Base-by-base conservation (phyloP, 495 filamentous ascomycete genomes). In the Emericellopsis terricola region DNA sequence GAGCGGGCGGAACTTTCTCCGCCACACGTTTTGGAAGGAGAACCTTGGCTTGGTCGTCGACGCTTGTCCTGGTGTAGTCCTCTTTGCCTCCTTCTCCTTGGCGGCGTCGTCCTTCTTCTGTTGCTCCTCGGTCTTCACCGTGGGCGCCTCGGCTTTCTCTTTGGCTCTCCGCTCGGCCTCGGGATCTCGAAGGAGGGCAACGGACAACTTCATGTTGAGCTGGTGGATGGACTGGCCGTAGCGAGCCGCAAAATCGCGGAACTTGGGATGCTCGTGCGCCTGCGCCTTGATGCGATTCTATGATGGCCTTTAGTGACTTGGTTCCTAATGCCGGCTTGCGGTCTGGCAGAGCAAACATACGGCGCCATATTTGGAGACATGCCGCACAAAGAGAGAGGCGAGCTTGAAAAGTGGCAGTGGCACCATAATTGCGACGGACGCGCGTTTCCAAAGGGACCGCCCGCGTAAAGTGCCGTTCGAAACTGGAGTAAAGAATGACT, bases 231-330 rank as follows among this genome's bases (percentile, higher is more conserved):
- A 52, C 43, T 99, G 89, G 17, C 67, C 67, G 47, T 69, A 69
- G 29, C 42, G 50, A 13, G 67, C 64, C 13, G 89, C 91, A 50
- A 91, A 73, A 16, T 54, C 52, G 13, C 91, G 81, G 58, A 96
- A 99, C 13, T 73, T 64, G 30, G 85, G 81, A 60, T 96, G 91
- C 48, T 99, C 91, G 44, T 80, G 81, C 11, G 89, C 91, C 65
- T 94, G 86, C 16, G 64, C 67, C 56, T 94, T 96, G 58, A 99
- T 92, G 51, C 70, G 73, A 51, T 83, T 94, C 89, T 97, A 52
- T 8, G 29, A 8, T 3, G n/a, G n/a, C n/a, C n/a, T n/a, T n/a
- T n/a, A n/a, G n/a, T n/a, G n/a, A n/a, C n/a, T n/a, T n/a, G n/a
- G n/a, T n/a, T n/a, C n/a, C n/a, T n/a, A n/a, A n/a, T n/a, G n/a